phyloP scores from a whole-genome alignment of 768 basidiomycete species.

The Suillus cothurnatus region DNA sequence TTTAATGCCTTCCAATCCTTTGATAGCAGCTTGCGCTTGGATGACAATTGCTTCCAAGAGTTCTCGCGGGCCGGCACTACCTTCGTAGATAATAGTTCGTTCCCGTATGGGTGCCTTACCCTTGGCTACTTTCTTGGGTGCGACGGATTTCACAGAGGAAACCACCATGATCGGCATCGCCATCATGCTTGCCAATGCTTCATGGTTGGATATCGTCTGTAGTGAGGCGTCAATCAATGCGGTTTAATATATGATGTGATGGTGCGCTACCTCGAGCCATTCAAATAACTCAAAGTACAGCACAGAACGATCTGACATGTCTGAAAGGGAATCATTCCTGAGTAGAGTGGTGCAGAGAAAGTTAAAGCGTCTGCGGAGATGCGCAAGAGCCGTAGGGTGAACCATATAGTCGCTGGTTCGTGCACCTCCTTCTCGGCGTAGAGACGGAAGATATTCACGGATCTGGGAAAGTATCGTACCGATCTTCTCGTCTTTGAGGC shows the following conservation, averaged over 20 bases:
- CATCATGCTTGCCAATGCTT: slow-evolving; percentile 93
- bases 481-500: slow-evolving; percentile 72
- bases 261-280: slow-evolving; percentile 80
- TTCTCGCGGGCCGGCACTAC: slow-evolving; percentile 88
- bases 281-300: slow-evolving; percentile 89
- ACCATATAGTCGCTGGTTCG: slow-evolving; percentile 87
- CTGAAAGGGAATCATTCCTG: slow-evolving; percentile 89
- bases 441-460: slow-evolving; percentile 81
- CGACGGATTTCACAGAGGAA: slow-evolving; percentile 63
- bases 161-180: slow-evolving; percentile 96
- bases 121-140: slow-evolving; percentile 52
- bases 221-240: slow-evolving; percentile 12
- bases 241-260: background rate
- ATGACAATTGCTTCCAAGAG: slow-evolving; percentile 89
- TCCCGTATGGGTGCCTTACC: slow-evolving; percentile 64
- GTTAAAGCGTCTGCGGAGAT: slow-evolving; percentile 90
- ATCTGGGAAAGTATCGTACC: slow-evolving; percentile 68
- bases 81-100: slow-evolving; percentile 86
- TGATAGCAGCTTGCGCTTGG: slow-evolving; percentile 90
- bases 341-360: slow-evolving; percentile 83
- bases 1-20: slow-evolving; percentile 75
- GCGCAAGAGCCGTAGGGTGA: slow-evolving; percentile 91
- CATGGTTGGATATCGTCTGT: slow-evolving; percentile 91
- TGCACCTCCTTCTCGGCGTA: slow-evolving; percentile 74
- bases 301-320: slow-evolving; percentile 87